phyloP scores from a whole-genome alignment of 192 early-diverging fungal species.

The Backusella australiensis region DNA sequence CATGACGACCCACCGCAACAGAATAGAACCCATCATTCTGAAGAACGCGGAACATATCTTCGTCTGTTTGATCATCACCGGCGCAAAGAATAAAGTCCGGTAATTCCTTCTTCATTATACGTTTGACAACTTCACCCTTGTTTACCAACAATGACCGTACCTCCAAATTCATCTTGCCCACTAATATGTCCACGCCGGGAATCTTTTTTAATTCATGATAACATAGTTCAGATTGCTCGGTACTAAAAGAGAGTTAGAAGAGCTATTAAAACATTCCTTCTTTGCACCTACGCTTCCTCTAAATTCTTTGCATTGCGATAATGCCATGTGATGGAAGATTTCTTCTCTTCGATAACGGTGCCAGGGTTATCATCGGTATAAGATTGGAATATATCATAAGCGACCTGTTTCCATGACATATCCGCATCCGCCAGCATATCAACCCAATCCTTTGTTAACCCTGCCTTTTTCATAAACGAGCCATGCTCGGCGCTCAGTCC shows the following conservation, averaged over 20 bases:
- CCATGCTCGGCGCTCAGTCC: conserved; percentile 95
- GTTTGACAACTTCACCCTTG: conserved; percentile 96
- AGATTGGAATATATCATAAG: conserved; percentile 84
- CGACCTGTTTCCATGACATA: conserved; percentile 88
- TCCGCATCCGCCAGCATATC: conserved; percentile 70
- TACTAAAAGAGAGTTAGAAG: neutral
- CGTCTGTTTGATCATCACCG: conserved; percentile 97
- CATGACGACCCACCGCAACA: conserved; percentile 79
- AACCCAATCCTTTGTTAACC: conserved; percentile 62
- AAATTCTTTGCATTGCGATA: conserved; percentile 61
- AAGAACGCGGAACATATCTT: conserved; percentile 92
- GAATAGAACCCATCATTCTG: conserved; percentile 39
- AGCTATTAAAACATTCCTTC: neutral
- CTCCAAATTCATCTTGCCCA: conserved; percentile 97
- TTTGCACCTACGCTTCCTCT: conserved; percentile 14
- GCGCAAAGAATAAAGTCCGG: conserved; percentile 91
- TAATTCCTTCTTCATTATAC: conserved; percentile 59
- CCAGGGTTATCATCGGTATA: conserved; percentile 92
- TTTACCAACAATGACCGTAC: conserved; percentile 90
- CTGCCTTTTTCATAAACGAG: conserved; percentile 86
- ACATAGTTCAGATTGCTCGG: conserved; percentile 18
- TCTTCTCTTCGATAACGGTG: conserved; percentile 89
- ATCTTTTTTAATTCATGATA: conserved; percentile 18
- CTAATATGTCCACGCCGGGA: conserved; percentile 82
- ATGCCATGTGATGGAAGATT: conserved; percentile 95